phyloP scores from a whole-genome alignment of 257 asterid genomes.

The Thymus mandschuricus region DNA sequence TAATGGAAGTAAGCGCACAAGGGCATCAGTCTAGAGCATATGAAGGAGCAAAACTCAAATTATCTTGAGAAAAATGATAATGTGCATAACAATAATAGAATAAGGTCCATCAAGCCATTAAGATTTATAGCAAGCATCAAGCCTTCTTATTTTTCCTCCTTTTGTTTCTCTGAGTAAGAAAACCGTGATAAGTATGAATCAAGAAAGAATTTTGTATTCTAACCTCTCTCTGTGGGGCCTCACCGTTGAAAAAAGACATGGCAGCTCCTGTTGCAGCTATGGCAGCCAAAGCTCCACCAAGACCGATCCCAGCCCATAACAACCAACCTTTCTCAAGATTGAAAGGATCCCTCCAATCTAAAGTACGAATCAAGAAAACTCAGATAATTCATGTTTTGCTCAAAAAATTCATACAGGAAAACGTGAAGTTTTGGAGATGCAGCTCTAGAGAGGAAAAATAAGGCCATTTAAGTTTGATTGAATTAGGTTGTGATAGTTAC shows the following conservation, averaged over 20 bases:
- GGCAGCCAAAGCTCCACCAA: slow-evolving; percentile 82
- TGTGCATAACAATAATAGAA: neutral
- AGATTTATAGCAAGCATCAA: neutral
- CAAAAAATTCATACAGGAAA: slow-evolving; percentile 3
- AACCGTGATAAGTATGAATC: slow-evolving; percentile 14
- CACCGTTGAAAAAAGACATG: slow-evolving; percentile 68
- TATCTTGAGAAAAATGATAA: slow-evolving; percentile 3
- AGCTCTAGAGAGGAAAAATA: neutral
- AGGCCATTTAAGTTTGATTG: neutral
- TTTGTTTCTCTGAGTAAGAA: neutral
- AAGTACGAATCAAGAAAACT: slow-evolving; percentile 29
- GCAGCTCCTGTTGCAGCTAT: slow-evolving; percentile 79
- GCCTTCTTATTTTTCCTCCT: neutral
- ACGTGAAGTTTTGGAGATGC: neutral
- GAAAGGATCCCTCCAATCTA: slow-evolving; percentile 88
- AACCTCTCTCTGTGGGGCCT: slow-evolving; percentile 90
- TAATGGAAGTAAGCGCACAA: slow-evolving; percentile 86
- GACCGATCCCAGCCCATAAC: slow-evolving; percentile 91
- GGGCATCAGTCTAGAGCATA: slow-evolving; percentile 85
- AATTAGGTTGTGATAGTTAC: slow-evolving; percentile 41
- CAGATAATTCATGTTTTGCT: slow-evolving; percentile 16
- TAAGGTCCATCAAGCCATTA: slow-evolving; percentile 3
- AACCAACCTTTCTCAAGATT: slow-evolving; percentile 88
- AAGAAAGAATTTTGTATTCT: slow-evolving; percentile 36
- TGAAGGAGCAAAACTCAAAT: slow-evolving; percentile 11